Evolutionary conservation across 2,329 filamentous ascomycete species (phyloP).

Genomic region (Calonectria naviculata): DNA sequence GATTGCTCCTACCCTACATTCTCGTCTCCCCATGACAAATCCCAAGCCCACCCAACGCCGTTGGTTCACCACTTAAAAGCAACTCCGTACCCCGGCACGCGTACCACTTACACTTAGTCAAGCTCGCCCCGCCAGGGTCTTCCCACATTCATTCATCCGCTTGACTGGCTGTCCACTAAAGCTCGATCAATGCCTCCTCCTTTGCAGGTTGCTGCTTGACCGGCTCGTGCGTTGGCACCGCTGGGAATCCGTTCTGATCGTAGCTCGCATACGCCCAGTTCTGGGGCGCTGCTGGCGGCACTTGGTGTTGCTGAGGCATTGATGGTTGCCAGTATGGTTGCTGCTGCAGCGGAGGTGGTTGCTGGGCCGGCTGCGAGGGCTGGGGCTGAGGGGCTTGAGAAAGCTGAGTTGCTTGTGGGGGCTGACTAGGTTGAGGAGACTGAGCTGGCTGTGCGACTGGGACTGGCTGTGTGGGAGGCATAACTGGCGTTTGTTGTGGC

Average conservation of each 20-base stretch:
- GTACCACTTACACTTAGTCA: slow-evolving; percentile 2
- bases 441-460: slow-evolving; percentile 26
- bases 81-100: slow-evolving; percentile 7
- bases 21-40: slow-evolving; percentile 21
- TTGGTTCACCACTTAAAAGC: slow-evolving; percentile 18
- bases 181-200: slow-evolving; percentile 85
- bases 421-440: slow-evolving; percentile 27
- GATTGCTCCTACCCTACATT: slow-evolving; percentile 21
- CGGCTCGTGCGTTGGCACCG: slow-evolving; percentile 61
- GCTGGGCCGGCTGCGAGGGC: slow-evolving; percentile 48
- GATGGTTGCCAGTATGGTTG: slow-evolving; percentile 51
- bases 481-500: slow-evolving; percentile 45
- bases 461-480: slow-evolving; percentile 40
- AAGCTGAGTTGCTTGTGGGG: slow-evolving; percentile 43
- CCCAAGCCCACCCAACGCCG: slow-evolving; percentile 21
- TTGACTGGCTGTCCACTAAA: slow-evolving; percentile 55
- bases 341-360: slow-evolving; percentile 45
- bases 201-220: slow-evolving; percentile 61
- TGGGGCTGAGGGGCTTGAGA: slow-evolving; percentile 34
- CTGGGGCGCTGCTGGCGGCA: slow-evolving; percentile 49
- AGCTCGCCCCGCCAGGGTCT: neutral
- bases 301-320: slow-evolving; percentile 44
- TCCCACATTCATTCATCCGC: neutral
- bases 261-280: slow-evolving; percentile 62
- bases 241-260: slow-evolving; percentile 72